Conservation (phyloP, 345 rosid genomes). For the Lepidium africanum region DNA sequence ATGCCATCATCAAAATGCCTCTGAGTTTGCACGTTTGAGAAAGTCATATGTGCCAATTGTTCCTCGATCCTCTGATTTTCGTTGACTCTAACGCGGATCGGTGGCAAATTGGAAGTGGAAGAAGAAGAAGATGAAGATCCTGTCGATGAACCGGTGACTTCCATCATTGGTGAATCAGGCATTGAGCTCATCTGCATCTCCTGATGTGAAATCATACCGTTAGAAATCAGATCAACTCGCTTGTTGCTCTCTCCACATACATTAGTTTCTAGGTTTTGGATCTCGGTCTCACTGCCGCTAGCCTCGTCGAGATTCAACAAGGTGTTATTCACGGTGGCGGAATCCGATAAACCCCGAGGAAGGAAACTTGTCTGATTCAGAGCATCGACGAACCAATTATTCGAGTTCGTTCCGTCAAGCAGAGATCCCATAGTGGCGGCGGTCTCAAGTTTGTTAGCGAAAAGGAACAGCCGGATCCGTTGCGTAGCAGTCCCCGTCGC, state of each 20-base stretch:
- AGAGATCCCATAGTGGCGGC: slow-evolving; percentile 66
- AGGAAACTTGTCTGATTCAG: slow-evolving; percentile 58
- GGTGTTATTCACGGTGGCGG: slow-evolving; percentile 40
- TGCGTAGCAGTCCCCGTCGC: slow-evolving; percentile 32
- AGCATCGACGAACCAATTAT: slow-evolving; percentile 82
- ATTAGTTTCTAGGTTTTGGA: slow-evolving; percentile 7
- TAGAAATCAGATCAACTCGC: not conserved
- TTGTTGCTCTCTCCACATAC: slow-evolving; percentile 28
- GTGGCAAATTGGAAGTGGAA: slow-evolving; percentile 58
- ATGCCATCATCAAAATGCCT: slow-evolving; percentile 33
- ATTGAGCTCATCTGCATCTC: slow-evolving; percentile 43
- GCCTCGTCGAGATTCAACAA: slow-evolving; percentile 49
- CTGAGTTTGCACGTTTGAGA: slow-evolving; percentile 32
- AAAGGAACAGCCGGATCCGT: slow-evolving; percentile 60
- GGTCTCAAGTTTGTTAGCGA: slow-evolving; percentile 63
- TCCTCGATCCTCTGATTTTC: slow-evolving; percentile 48
- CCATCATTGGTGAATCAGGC: slow-evolving; percentile 56
- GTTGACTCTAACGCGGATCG: slow-evolving; percentile 46
- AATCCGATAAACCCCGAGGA: slow-evolving; percentile 60
- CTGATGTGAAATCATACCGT: slow-evolving; percentile 18
- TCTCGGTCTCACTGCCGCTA: slow-evolving; percentile 17
- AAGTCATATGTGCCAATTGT: slow-evolving; percentile 48
- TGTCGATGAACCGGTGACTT: slow-evolving; percentile 38
- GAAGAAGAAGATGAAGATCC: slow-evolving; percentile 68
- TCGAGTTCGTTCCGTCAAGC: slow-evolving; percentile 58